Conservation (phyloP, 208 protist species). For the Trypanosoma platydactyli region DNA sequence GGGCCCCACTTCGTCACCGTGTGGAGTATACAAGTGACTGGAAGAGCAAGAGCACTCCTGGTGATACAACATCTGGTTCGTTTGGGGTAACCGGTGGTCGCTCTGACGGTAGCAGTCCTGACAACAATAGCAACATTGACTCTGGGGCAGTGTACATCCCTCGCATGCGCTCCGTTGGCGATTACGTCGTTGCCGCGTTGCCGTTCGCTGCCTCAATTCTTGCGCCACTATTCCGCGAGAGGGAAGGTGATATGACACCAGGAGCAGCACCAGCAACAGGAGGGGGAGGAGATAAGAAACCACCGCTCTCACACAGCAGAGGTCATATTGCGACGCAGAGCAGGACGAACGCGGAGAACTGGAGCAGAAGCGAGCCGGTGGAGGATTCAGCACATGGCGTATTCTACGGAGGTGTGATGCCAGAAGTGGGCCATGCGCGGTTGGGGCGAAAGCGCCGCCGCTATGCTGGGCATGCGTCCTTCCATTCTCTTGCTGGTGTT, state of each 20-base stretch:
- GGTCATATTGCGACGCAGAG: neutral
- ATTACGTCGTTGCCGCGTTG: conserved; percentile 8
- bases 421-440: neutral
- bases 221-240: conserved; percentile 1
- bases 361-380: neutral
- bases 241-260: neutral
- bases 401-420: no score
- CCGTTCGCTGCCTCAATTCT: conserved; percentile 7
- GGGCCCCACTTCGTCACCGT: conserved; percentile 12
- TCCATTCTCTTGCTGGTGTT: no score
- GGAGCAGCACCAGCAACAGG: neutral
- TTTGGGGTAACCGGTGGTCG: neutral
- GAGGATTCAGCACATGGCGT: no score
- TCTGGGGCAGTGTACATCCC: conserved; percentile 17
- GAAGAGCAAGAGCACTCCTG: neutral
- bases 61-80: neutral
- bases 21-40: neutral
- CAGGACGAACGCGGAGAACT: neutral
- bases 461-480: neutral
- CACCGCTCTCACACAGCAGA: no score
- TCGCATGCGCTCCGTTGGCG: conserved; percentile 4
- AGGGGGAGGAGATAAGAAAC: neutral
- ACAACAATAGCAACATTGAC: neutral
- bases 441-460: conserved; percentile 1
- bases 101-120: neutral